Evolutionary conservation across 768 basidiomycete genomes (phyloP).

Genomic region (Cystofilobasidium capitatum): DNA sequence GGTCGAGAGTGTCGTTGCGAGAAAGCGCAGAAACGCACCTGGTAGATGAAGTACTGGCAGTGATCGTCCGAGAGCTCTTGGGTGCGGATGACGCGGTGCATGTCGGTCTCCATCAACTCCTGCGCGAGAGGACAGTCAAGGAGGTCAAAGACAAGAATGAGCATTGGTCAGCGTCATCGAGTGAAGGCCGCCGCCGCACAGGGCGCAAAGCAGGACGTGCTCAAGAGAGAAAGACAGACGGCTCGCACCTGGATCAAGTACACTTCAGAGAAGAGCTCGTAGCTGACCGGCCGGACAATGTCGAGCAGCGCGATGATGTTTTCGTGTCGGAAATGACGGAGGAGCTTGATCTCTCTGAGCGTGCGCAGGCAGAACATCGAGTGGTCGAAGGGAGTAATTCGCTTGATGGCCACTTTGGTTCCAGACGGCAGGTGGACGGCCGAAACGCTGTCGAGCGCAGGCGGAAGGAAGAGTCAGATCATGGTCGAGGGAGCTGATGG

Average conservation of each 20-base stretch:
- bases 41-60: constrained; percentile 57
- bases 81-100: constrained; percentile 91
- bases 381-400: constrained; percentile 85
- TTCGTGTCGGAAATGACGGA: constrained; percentile 54
- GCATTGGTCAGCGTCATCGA: constrained; percentile 51
- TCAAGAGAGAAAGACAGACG: constrained; percentile 63
- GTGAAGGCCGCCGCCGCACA: no score
- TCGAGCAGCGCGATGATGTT: constrained; percentile 94
- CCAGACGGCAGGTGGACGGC: constrained; percentile 68
- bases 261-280: constrained; percentile 81
- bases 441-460: constrained; percentile 8
- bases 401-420: constrained; percentile 88
- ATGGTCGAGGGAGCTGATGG: constrained; percentile 30
- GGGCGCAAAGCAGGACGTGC: no score
- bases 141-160: constrained; percentile 47
- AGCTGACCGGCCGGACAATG: constrained; percentile 67
- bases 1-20: constrained; percentile 26
- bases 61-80: constrained; percentile 92
- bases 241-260: constrained; percentile 36
- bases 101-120: constrained; percentile 77
- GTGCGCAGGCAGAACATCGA: constrained; percentile 63
- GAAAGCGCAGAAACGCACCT: constrained; percentile 35
- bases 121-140: constrained; percentile 55
- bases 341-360: constrained; percentile 84
- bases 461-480: constrained; percentile 40